These are phyloP conservation scores for Fraxinus quadrangulata DNA, from an alignment of 257 asterid genomes.

Conservation along the genomic window DNA sequence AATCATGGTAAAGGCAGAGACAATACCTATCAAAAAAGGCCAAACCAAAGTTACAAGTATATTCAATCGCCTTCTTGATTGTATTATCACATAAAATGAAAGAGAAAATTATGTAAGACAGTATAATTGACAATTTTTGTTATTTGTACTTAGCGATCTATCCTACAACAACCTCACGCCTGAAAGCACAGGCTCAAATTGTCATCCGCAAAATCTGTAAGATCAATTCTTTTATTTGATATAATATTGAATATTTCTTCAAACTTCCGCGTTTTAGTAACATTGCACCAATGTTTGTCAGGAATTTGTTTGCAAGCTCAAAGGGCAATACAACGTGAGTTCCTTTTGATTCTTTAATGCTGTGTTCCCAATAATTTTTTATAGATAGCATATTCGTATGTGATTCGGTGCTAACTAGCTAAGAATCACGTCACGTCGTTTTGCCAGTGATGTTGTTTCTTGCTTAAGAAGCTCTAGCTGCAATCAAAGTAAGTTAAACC, in stretches of 20 bases:
- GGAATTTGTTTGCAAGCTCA: constrained; percentile 68
- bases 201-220: constrained; percentile 51
- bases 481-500: constrained; percentile 44
- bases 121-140: constrained; percentile 5
- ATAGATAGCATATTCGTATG: background rate
- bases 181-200: constrained; percentile 30
- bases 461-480: constrained; percentile 47
- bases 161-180: constrained; percentile 62
- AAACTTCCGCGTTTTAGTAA: constrained; percentile 16
- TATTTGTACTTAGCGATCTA: constrained; percentile 49
- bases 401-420: constrained; percentile 21
- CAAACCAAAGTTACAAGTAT: background rate
- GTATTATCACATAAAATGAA: background rate
- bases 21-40: background rate
- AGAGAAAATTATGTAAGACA: background rate
- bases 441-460: constrained; percentile 50
- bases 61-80: background rate
- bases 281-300: constrained; percentile 28
- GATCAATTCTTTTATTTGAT: constrained; percentile 26
- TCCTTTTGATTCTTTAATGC: constrained; percentile 11
- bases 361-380: background rate
- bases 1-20: background rate
- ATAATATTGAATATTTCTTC: background rate
- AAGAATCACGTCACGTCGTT: constrained; percentile 13
- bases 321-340: constrained; percentile 54